Evolutionary conservation across 2,329 filamentous ascomycete genomes (phyloP), one percentile per base, ranked within the genome.

Genomic region (Xylaria sp.): DNA sequence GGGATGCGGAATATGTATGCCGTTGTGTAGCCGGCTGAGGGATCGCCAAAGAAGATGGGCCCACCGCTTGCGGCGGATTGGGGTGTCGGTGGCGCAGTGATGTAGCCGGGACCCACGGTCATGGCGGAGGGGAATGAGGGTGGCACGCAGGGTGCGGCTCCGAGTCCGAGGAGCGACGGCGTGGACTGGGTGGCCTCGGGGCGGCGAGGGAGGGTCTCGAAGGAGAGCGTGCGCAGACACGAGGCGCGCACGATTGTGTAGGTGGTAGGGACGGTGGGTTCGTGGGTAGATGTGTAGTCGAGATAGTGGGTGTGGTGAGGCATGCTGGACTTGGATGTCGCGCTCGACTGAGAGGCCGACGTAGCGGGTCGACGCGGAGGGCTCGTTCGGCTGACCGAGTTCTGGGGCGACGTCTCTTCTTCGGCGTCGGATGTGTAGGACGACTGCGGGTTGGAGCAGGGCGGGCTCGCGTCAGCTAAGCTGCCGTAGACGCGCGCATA

Each of bases 1-100:
- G 89, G 87, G 50, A 92, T 90, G 29, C 90, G 89, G 75, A 92
- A 92, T 71, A 91, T 90, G 78, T 90, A 91, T 16, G 89, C 90
- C 0, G 89, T 92, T 0, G 90, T 92, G 78, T 91, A 91, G 35
- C 90, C 90, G 1, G 89, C 86, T 0, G 86, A 77, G 1, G 88
- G 84, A 74, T 92, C 90, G 35, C 90, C 90, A 68, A 92, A 91
- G 77, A 92, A 91, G 62, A 92, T 90, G 35, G 90, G 88, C 0
- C 89, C 89, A 2, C 89, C 89, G 2, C 88, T 88, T 0, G 86
- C 84, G 18, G 88, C 77, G 4, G 77, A 78, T 65, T 78, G 77
- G 83, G 44, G 86, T 82, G 64, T 86, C 82, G 69, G 86, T 77
- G 75, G 83, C 83, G 73, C 87, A 0, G 86, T 88, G 32, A 88